These are phyloP conservation scores for Skeletonema marinoi DNA, from an alignment of 108 stramenopile species.

Conservation along the genomic window DNA sequence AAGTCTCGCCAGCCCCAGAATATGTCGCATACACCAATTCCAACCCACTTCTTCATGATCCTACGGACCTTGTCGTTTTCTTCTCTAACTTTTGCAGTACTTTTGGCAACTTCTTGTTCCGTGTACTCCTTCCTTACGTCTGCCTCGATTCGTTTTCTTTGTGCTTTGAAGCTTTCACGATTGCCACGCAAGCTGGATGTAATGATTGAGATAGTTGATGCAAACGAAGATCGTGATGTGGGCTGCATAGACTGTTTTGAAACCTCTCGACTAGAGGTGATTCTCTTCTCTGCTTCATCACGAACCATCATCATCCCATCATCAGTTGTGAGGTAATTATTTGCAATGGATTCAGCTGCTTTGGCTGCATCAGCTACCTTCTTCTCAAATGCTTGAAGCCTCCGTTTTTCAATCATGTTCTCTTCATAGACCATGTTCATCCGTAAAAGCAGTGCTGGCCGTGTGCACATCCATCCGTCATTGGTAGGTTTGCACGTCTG, in stretches of 20 bases:
- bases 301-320: constrained; percentile 28
- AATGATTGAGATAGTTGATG: neutral
- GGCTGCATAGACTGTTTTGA: neutral
- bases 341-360: constrained; percentile 24
- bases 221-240: neutral
- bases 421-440: constrained; percentile 45
- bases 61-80: constrained; percentile 18
- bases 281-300: constrained; percentile 38
- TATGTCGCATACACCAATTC: constrained; percentile 27
- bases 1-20: constrained; percentile 34
- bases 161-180: constrained; percentile 13
- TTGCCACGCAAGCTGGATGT: neutral
- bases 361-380: constrained; percentile 23
- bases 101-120: constrained; percentile 21
- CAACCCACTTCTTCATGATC: constrained; percentile 43
- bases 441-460: constrained; percentile 42
- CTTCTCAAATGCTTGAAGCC: constrained; percentile 18
- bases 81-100: constrained; percentile 12
- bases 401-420: constrained; percentile 41
- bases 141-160: constrained; percentile 27
- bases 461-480: constrained; percentile 48
- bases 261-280: constrained; percentile 3
- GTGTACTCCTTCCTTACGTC: constrained; percentile 35
- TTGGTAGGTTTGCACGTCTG: constrained; percentile 37
- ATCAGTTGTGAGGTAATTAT: constrained; percentile 31